Evolutionary conservation across 1,284 basidiomycete species (phyloP), one percentile per base, ranked within the genome.

Genomic region (Rhodofomes roseus): DNA sequence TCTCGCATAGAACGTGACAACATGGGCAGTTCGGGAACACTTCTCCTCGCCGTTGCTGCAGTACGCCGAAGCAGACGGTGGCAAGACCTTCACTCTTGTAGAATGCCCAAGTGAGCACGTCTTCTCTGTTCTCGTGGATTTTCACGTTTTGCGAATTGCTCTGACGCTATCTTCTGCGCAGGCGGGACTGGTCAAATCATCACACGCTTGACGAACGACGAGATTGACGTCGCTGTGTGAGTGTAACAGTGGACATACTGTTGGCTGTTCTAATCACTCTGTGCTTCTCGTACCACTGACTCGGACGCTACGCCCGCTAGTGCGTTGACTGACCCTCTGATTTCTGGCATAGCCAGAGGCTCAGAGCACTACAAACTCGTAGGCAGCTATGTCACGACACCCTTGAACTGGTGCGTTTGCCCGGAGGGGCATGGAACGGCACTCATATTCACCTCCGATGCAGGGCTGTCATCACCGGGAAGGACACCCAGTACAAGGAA

Each of bases 151-250:
- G 20, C 8, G n/a, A 29, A 1, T 18, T 6, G 14, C 43, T 16
- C 37, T 27, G 16, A 37, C 25, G 14, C 23, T 48, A 20, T 1
- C 34, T 22, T 22, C 31, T 14, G 7, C 31, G 0, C 16, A 92
- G 92, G 90, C 66, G 95, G 95, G 6, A 96, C 95, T 1, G 95
- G 95, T 0, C 93, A 96, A 69, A 80, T 97, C 65, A 96, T 96
- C 65, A 82, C 86, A 29, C 85, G 91, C 46, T 79, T 97, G 56
- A 85, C 87, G 39, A 88, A 90, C 61, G 85, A 92, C 65, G 89
- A 95, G 74, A 93, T 97, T 61, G 95, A 97, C 70, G 76, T 97
- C 37, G 94, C 92, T 20, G 90, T 96, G 92, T 92, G 67, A 61
- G 84, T 44, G 57, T 56, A 37, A 36, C 16, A 22, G 29, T 20